Evolutionary conservation across 257 asterid species (phyloP).

Genomic region (Phtheirospermum japonicum): DNA sequence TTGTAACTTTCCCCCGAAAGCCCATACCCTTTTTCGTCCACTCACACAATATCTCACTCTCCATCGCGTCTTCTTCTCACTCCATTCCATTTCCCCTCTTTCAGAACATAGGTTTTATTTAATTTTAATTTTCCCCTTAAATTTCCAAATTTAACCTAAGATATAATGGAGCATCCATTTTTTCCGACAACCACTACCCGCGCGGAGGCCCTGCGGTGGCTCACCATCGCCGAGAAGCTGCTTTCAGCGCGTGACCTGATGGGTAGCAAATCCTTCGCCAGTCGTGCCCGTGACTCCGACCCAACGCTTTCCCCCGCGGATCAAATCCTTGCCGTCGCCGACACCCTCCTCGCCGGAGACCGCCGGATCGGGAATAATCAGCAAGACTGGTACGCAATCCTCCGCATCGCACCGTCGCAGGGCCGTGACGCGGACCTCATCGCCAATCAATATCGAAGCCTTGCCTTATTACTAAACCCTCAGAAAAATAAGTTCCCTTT

Average conservation of each 20-base stretch:
- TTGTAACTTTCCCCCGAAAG: neutral
- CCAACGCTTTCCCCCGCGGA: constrained; percentile 72
- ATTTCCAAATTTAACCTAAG: constrained; percentile 1
- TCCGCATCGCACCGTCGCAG: constrained; percentile 63
- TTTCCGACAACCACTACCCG: constrained; percentile 63
- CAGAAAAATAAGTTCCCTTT: constrained; percentile 65
- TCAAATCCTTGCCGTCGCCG: constrained; percentile 80
- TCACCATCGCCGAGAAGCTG: constrained; percentile 84
- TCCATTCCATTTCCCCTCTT: constrained; percentile 1
- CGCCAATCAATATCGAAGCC: constrained; percentile 61
- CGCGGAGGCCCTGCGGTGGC: constrained; percentile 85
- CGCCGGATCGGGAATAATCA: constrained; percentile 68
- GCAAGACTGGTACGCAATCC: constrained; percentile 73
- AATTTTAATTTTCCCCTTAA: neutral
- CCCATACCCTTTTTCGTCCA: constrained; percentile 38
- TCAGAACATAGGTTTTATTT: neutral
- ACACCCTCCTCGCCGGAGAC: constrained; percentile 80
- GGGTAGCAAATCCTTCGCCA: constrained; percentile 84
- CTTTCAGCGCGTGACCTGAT: constrained; percentile 72
- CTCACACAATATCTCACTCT: constrained; percentile 22
- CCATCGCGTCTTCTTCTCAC: neutral
- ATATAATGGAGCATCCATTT: constrained; percentile 75
- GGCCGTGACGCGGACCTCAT: constrained; percentile 59
- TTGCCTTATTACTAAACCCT: constrained; percentile 63
- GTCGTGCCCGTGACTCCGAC: constrained; percentile 90